Conservation (phyloP, 2,329 filamentous ascomycete species). For the Aureobasidium sp. region DNA sequence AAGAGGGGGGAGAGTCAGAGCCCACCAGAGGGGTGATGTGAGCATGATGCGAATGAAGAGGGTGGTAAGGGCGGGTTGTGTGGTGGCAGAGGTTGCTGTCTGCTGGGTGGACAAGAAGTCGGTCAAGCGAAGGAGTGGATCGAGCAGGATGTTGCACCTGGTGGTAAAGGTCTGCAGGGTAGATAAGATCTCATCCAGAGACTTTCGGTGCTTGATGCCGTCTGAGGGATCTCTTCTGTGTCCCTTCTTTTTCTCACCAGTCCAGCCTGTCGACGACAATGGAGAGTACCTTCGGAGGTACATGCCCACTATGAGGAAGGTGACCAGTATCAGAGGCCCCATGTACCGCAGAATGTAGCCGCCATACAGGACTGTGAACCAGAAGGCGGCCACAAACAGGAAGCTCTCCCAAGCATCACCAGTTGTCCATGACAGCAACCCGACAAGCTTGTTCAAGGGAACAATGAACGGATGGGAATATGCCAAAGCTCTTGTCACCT, state of each 20-base stretch:
- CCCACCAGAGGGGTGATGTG: conserved; percentile 81
- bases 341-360: conserved; percentile 73
- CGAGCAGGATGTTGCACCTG: conserved; percentile 83
- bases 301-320: conserved; percentile 80
- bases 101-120: conserved; percentile 81
- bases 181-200: conserved; percentile 93
- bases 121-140: conserved; percentile 80
- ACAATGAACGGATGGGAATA: conserved; percentile 94
- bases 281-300: conserved; percentile 86
- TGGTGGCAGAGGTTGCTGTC: conserved; percentile 87
- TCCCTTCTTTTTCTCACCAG: conserved; percentile 51
- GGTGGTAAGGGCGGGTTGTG: conserved; percentile 78
- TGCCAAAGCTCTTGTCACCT: conserved; percentile 86
- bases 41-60: conserved; percentile 84
- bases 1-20: conserved; percentile 73
- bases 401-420: conserved; percentile 97
- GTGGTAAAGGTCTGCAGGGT: conserved; percentile 85
- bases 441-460: conserved; percentile 77
- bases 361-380: conserved; percentile 79
- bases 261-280: conserved; percentile 77
- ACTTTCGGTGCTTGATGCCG: conserved; percentile 68
- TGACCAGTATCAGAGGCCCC: conserved; percentile 75
- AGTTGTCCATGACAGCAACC: conserved; percentile 87
- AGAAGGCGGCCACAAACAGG: conserved; percentile 75
- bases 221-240: conserved; percentile 51